Percentiles rank a stretch among this genome's conserved stretches.
phyloP scores from a whole-genome alignment of 305 asterid genomes.

The Fraxinus floribunda region DNA sequence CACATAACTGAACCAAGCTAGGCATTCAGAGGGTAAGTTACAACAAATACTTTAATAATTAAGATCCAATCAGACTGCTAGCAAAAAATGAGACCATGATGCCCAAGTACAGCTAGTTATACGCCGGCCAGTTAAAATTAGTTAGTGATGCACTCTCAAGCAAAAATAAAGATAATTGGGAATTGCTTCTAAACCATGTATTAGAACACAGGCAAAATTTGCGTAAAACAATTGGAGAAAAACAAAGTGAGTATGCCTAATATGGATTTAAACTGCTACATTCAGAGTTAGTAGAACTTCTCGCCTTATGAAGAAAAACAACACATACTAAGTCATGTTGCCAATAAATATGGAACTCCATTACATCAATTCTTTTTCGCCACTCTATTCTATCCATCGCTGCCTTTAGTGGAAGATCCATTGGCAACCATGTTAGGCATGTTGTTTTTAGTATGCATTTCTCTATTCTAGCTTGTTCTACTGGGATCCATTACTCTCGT shows the following conservation, averaged over 20 bases:
- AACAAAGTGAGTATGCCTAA: conserved; percentile 5
- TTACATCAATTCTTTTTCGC: not conserved
- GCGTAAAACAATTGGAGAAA: not conserved
- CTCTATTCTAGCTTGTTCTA: not conserved
- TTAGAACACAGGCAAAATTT: not conserved
- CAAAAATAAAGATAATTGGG: not conserved
- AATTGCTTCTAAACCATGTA: conserved; percentile 11
- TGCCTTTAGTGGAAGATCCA: not conserved
- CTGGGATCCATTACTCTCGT: not conserved
- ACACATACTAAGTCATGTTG: not conserved
- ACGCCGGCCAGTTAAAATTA: not conserved
- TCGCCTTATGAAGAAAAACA: not conserved
- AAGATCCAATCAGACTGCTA: not conserved
- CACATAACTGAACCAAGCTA: not conserved
- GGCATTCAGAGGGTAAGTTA: not conserved
- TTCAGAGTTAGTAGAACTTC: not conserved
- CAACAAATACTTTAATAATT: not conserved
- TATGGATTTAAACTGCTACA: not conserved
- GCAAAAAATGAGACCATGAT: not conserved
- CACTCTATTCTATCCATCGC: not conserved
- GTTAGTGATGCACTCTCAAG: not conserved
- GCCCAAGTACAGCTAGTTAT: not conserved
- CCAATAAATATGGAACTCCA: not conserved
- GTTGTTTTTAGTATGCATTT: not conserved
- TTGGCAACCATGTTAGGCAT: not conserved